Percentiles rank a stretch among this genome's conserved stretches.
These are phyloP conservation scores for Periconia digitata DNA, from an alignment of 2,329 filamentous ascomycete species.

Conservation along the genomic window DNA sequence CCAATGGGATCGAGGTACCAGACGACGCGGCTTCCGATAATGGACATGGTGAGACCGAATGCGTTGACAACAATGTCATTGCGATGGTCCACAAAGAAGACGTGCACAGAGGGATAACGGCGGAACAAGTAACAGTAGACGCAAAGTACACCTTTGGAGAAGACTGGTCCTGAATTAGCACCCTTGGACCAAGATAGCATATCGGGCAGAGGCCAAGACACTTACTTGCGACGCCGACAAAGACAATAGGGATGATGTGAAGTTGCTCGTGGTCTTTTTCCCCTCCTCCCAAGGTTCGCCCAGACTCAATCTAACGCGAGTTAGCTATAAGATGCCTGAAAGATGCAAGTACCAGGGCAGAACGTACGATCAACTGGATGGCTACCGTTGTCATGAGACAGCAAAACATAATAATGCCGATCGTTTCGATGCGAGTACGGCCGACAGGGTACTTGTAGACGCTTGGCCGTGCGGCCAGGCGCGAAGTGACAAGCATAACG, in stretches of 20 bases:
- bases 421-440: constrained; percentile 63
- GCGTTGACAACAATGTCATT: constrained; percentile 60
- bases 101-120: constrained; percentile 57
- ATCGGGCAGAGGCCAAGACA: constrained; percentile 4
- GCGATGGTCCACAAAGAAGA: constrained; percentile 61
- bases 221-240: constrained; percentile 58
- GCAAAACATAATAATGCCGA: constrained; percentile 67
- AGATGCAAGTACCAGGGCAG: constrained; percentile 6
- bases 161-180: constrained; percentile 40
- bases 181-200: neutral
- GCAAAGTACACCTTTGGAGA: constrained; percentile 56
- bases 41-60: constrained; percentile 59
- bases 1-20: constrained; percentile 66
- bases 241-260: constrained; percentile 57
- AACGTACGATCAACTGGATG: constrained; percentile 60
- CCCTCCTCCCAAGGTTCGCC: constrained; percentile 53
- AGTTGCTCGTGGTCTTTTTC: constrained; percentile 47
- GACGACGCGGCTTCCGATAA: constrained; percentile 53
- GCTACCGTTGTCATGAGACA: constrained; percentile 68
- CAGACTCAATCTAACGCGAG: constrained; percentile 55
- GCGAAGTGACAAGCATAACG: constrained; percentile 64
- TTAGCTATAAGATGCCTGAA: constrained; percentile 12
- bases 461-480: constrained; percentile 60
- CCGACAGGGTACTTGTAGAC: constrained; percentile 66
- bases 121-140: constrained; percentile 57